Evolutionary conservation across 805 yeast species (phyloP).

Genomic region (Yarrowia sp.): DNA sequence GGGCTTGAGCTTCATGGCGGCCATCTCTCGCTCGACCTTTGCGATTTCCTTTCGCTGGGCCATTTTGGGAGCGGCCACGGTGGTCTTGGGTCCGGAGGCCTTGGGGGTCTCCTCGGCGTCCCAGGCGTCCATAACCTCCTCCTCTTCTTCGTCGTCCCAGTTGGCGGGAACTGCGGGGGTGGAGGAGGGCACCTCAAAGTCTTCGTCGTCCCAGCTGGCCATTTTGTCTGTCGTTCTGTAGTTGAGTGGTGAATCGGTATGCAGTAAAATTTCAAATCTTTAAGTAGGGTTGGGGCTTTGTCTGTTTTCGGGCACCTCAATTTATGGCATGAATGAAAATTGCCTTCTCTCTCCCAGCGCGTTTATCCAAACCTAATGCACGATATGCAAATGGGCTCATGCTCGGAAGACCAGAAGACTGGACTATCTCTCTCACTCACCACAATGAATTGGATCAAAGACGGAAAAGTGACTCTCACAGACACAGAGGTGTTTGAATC

Average conservation of each 20-base stretch:
- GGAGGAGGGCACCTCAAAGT: conserved; percentile 65
- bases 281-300: conserved; percentile 5
- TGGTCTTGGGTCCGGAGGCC: conserved; percentile 45
- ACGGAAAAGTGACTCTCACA: conserved; percentile 2
- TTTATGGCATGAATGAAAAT: too few species aligned
- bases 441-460: conserved; percentile 19
- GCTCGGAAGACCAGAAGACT: neutral
- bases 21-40: conserved; percentile 44
- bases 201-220: conserved; percentile 69
- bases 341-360: neutral
- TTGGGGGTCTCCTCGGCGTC: conserved; percentile 61
- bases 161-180: conserved; percentile 82
- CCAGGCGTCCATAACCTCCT: conserved; percentile 90
- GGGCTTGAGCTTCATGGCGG: conserved; percentile 44
- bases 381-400: neutral
- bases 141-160: conserved; percentile 61
- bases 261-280: conserved; percentile 12
- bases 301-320: neutral
- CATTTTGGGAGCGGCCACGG: conserved; percentile 44
- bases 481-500: neutral
- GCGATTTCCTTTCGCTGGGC: conserved; percentile 44
- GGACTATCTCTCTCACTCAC: neutral
- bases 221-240: neutral
- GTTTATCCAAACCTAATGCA: conserved; percentile 1
- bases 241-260: conserved; percentile 4